Evolutionary conservation across 495 filamentous ascomycete species (phyloP), one percentile per base, ranked within the genome.

Genomic region (Lasiosphaeriaceae sp.): DNA sequence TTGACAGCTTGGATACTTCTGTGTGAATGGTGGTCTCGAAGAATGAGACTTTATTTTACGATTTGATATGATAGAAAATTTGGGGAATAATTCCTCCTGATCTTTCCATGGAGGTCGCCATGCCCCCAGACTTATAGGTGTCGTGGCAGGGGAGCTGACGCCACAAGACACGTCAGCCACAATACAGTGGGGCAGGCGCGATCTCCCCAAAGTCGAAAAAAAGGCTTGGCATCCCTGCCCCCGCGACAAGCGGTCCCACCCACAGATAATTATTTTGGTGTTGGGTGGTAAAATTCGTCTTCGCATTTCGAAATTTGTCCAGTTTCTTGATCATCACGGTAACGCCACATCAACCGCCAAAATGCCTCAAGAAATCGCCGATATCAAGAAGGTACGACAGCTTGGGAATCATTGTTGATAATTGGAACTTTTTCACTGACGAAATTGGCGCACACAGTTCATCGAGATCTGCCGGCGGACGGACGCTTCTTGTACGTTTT

Each of bases 391-490:
- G 73, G 80, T 82, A 67, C 51, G 65, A 47, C 21, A 22, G 21
- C 29, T 2, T 11, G 12, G 29, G 56, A 41, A 51, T 39, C 12
- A 35, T 2, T 34, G 26, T 23, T 5, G 12, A 39, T 9, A 11
- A 11, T 22, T 7, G 12, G 8, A 39, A 19, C 16, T 37, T 39
- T 1, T 55, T 14, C 34, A 39, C 69, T 80, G 60, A 78, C 68
- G 57, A 58, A 56, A 69, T 61, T 39, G 39, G 39, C 14, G 21
- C 26, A 17, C 37, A 54, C 80, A 96, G 82, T 99, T 99, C 88
- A 95, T 99, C 79, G 95, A 99, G 89, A 93, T 97, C 82, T 96
- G 90, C 88, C 86, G 92, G 78, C 89, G 94, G 70, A 94, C 94
- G 79, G 94, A 99, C 84, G 94, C 95, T 70, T 92, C 89, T 69